These are phyloP conservation scores for Seiridium cupressi DNA, from an alignment of 2,329 filamentous ascomycete genomes.

Conservation along the genomic window DNA sequence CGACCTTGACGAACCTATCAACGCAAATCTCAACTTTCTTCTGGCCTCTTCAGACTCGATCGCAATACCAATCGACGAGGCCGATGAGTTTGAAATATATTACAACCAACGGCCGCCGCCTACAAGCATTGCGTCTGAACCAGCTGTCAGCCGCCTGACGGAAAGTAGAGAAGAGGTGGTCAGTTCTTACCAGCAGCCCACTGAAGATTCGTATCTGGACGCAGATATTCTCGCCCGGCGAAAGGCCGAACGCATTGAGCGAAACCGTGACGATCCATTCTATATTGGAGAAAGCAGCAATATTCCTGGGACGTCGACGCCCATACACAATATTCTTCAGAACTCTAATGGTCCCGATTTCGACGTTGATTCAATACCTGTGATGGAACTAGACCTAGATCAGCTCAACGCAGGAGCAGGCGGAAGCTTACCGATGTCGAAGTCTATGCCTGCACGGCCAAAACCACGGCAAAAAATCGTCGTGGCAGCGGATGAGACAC, in stretches of 20 bases:
- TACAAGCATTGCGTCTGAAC: constrained; percentile 52
- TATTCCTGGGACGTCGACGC: constrained; percentile 65
- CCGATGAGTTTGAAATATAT: constrained; percentile 67
- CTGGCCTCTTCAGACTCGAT: constrained; percentile 58
- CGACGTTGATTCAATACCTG: constrained; percentile 92
- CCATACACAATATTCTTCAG: constrained; percentile 73
- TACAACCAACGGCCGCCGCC: constrained; percentile 57
- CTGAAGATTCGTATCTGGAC: constrained; percentile 67
- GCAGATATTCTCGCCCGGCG: constrained; percentile 71
- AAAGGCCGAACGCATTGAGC: constrained; percentile 74
- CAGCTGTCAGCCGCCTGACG: constrained; percentile 53
- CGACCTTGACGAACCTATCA: constrained; percentile 80
- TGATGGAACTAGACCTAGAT: constrained; percentile 85
- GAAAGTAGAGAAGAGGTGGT: constrained; percentile 43
- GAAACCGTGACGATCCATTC: constrained; percentile 91
- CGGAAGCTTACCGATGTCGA: constrained; percentile 26
- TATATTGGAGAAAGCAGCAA: constrained; percentile 68
- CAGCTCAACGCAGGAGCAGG: constrained; percentile 37
- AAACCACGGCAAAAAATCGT: constrained; percentile 60
- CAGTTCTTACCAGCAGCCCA: constrained; percentile 58
- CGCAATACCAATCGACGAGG: constrained; percentile 48
- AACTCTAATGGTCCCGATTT: constrained; percentile 74
- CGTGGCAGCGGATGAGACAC: constrained; percentile 71
- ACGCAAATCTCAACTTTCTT: constrained; percentile 67
- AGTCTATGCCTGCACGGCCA: constrained; percentile 24